A percentile compares a stretch with the other conserved stretches of the same genome.
phyloP scores from a whole-genome alignment of 495 filamentous ascomycete species.

The Cryomyces antarcticus region DNA sequence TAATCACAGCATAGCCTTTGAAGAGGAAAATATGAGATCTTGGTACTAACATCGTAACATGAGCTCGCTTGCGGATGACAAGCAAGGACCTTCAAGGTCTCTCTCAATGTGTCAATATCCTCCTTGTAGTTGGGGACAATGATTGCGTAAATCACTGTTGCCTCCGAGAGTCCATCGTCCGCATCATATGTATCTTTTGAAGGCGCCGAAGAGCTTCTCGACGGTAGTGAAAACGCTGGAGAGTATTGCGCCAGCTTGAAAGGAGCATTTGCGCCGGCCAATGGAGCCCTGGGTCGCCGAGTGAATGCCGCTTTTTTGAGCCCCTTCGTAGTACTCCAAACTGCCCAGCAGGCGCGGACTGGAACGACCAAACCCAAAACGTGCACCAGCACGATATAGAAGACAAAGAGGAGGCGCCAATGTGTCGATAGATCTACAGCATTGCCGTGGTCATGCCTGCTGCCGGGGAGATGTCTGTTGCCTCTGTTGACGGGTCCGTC shows the following conservation, averaged over 20 bases:
- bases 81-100: slow-evolving; percentile 44
- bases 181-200: slow-evolving; percentile 20
- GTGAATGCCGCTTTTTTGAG: background rate
- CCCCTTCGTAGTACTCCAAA: slow-evolving; percentile 26
- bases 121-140: slow-evolving; percentile 53
- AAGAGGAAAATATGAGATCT: background rate
- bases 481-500: background rate
- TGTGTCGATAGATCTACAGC: background rate
- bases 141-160: slow-evolving; percentile 38
- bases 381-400: slow-evolving; percentile 33
- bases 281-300: slow-evolving; percentile 18
- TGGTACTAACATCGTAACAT: slow-evolving; percentile 40
- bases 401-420: slow-evolving; percentile 19
- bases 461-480: background rate
- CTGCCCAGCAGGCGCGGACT: slow-evolving; percentile 30
- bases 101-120: slow-evolving; percentile 39
- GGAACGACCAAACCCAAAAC: slow-evolving; percentile 31
- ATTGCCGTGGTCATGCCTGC: background rate
- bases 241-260: slow-evolving; percentile 1
- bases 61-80: slow-evolving; percentile 39
- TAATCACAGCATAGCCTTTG: background rate
- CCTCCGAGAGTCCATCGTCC: slow-evolving; percentile 23
- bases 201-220: slow-evolving; percentile 21
- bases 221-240: slow-evolving; percentile 16
- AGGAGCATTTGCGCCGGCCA: slow-evolving; percentile 9